Base-by-base conservation (phyloP, 2,329 filamentous ascomycete species). In the Amphichorda felina region DNA sequence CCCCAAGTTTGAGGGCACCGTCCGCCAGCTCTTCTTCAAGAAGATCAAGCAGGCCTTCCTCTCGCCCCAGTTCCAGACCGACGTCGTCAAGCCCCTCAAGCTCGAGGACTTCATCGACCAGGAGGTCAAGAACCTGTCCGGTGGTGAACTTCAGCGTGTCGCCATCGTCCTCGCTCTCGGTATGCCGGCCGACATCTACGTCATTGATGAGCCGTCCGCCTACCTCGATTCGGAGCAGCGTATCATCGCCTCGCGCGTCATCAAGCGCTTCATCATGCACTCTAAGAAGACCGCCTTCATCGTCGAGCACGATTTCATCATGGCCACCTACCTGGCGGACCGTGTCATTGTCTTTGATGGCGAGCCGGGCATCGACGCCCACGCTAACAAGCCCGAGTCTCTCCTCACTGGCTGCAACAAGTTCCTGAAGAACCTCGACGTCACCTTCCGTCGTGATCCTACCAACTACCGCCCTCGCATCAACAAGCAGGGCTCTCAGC, bases 261-360 rank as follows among this genome's bases (percentile, higher is more conserved):
- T 98, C 68, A 98, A 98, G 73, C 82, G 91, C 47, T 98, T 94
- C 73, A 98, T 98, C 63, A 98, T 98, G 91, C 89, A 98, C 70
- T 80, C 87, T 51, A 96, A 96, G 79, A 96, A 96, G 77, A 98
- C 91, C 1, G 91, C 91, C 34, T 98, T 98, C 60, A 79, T 98
- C 48, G 89, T 98, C 57, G 91, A 98, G 78, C 91, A 98, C 82
- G 91, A 98, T 73, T 96, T 98, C 69, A 94, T 96, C 68, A 95
- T 96, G 88, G 75, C 73, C 31, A 78, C 72, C 14, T 75, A 75
- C 47, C 67, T 77, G 35, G 75, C 91, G 31, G 93, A 98, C 55
- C 84, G 91, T 47, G 91, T 98, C 59, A 98, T 98, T 53, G 91
- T 98, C 53, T 98, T 98, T 53, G 91, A 96, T 54, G 91, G 93